Base-by-base conservation (phyloP, 2,329 filamentous ascomycete species). In the Xylogone sp. region DNA sequence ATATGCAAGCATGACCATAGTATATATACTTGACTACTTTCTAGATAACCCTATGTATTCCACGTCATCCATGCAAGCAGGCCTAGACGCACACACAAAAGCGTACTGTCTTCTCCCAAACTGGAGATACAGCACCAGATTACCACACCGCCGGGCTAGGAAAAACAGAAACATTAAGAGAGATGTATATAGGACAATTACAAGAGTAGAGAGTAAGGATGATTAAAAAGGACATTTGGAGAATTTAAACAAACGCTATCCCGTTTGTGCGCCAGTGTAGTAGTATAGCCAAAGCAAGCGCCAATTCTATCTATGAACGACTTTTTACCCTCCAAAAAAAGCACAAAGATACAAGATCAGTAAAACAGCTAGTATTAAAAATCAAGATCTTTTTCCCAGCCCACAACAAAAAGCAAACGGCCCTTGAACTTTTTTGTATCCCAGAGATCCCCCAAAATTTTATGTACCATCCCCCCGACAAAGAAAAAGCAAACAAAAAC, bases 381-480 rank as follows among this genome's bases (percentile, higher is more conserved):
- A 46, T 58, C 53, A 48, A 48, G 16, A 52, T 62, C 57, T 47
- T 59, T 60, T 59, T 59, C 54, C 59, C 56, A 58, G 18, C 53
- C 59, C 22, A 13, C 5, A 27, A 27, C 5, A 39, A 39, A 18
- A 16, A 31, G 34, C 34, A 39, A 39, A 4, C 24, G 24, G 42
- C 27, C 48, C 27, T 27, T 27, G 24, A 48, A 48, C 50, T 55
- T 55, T 56, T 54, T 45, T 42, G 31, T 31, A 48, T 46, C 52
- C 52, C 45, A 53, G 21, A 55, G 45, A 46, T 52, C 53, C 58
- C 53, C 12, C 10, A 5, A 8, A 53, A 52, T 59, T 58, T 59
- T 57, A 50, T 61, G 49, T 59, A 57, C 42, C 34, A 4, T 39
- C 34, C 34, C 34, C 10, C 57, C 57, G 43, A 46, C 29, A 29